phyloP scores from a whole-genome alignment of 148 eudicot species.

The Tetragonia tetragonoides region DNA sequence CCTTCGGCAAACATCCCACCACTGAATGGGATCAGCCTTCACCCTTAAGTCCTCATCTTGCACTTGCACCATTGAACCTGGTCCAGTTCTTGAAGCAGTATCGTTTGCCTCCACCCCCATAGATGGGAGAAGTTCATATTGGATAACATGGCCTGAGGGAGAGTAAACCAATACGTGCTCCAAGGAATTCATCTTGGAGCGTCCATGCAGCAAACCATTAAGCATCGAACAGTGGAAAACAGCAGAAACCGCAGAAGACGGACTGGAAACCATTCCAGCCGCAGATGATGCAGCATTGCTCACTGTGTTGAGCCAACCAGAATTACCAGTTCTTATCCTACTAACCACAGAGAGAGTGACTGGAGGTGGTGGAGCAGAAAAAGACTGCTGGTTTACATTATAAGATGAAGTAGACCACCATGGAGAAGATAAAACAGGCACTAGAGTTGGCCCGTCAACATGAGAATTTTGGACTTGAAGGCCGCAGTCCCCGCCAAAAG shows the following conservation, averaged over 20 bases:
- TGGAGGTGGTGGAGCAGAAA: constrained; percentile 64
- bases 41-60: constrained; percentile 80
- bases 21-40: constrained; percentile 73
- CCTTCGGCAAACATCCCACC: constrained; percentile 99
- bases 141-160: constrained; percentile 85
- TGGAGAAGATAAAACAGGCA: constrained; percentile 58
- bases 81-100: constrained; percentile 42
- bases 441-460: constrained; percentile 51
- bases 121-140: constrained; percentile 76
- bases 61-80: constrained; percentile 42
- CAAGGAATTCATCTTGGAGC: constrained; percentile 41
- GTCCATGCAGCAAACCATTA: constrained; percentile 33
- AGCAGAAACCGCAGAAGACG: constrained; percentile 79
- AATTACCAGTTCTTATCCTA: constrained; percentile 72
- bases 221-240: constrained; percentile 62
- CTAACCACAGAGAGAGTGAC: constrained; percentile 74
- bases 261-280: constrained; percentile 65
- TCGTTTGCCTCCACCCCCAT: constrained; percentile 57
- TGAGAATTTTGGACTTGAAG: constrained; percentile 56
- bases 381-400: constrained; percentile 46
- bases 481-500: constrained; percentile 85
- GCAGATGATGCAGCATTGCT: constrained; percentile 95
- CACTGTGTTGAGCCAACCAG: constrained; percentile 92
- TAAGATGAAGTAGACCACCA: constrained; percentile 88
- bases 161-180: constrained; percentile 83